Base-by-base conservation (phyloP, 805 yeast species). In the Ogataea salicorniae region DNA sequence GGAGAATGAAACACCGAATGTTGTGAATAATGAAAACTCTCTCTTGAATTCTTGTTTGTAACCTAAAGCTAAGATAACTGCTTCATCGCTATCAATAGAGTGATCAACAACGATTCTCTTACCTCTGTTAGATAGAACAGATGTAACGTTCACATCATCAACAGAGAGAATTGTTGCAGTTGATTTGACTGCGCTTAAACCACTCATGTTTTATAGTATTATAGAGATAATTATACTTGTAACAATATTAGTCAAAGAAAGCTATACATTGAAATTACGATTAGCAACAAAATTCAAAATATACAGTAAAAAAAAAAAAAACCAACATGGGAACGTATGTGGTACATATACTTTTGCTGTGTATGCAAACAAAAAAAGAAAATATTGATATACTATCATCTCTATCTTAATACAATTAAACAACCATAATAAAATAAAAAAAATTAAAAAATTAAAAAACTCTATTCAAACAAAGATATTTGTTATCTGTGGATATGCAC, bases 11-110 rank as follows among this genome's bases (percentile, higher is more conserved):
- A 82, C 84, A 18, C 80, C 76, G 55, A 80, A 80, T 1, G 81
- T 72, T 15, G 83, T 71, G 65, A 76, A 69, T 37, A 80, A 60
- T 17, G 77, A 70, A 55, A 82, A 82, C 50, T 77, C 83, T 56
- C 87, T 74, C 53, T 76, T 75, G 57, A 82, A 75, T 55, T 82
- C 87, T 57, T 77, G 84, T 60, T 78, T 78, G 62, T 79, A 80
- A 29, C 85, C 85, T 57, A 80, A 64, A 22, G 80, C 79, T 54
- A 77, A 60, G 35, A 77, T 75, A 63, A 72, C 63, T 39, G 80
- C 81, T 58, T 77, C 82, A 58, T 77, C 82, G 13, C 51, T 39
- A 50, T 68, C 74, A 9, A 76, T 65, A 16, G 58, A 73, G 54
- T 77, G 82, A 53, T 77, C 80, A 29, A 76, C 72, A 4, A 62